Base-by-base conservation (phyloP, 441 rosid species). In the Capsella rubella region DNA sequence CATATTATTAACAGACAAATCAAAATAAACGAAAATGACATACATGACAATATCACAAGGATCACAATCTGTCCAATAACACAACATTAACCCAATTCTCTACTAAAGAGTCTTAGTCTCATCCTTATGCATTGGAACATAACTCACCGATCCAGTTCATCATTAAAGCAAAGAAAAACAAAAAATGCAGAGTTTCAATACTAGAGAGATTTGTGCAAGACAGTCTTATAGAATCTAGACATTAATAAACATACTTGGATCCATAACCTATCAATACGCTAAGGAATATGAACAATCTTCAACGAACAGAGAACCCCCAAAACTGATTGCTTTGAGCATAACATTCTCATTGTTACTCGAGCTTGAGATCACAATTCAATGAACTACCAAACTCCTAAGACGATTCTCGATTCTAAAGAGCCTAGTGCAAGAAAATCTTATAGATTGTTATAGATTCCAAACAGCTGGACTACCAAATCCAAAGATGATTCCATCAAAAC, bases 1-100 rank as follows among this genome's bases (percentile, higher is more conserved):
- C 39, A 76, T 31, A 57, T n/a, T n/a, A n/a, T 18, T n/a, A 55
- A 37, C 7, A 46, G 10, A 64, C 46, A 13, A 54, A 63, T 29
- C 54, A 47, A 76, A 39, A 14, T 0, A 45, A 25, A 35, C 15
- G 1, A 35, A 63, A 32, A 62, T 9, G 35, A 8, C 57, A 64
- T 32, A 57, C 34, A 37, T 32, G 6, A 46, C 12, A 32, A 52
- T 27, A 53, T 39, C 47, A 4, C 5, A 9, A 6, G 14, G 53
- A 62, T 4, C 34, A 50, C 25, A 60, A 16, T 35, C 18, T 35
- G 3, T 13, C 10, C 21, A 25, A 18, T 13, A 40, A 14, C 34
- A 37, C 64, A 18, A 6, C 28, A 58, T 18, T 1, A 61, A 13
- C 35, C 6, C 14, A 1, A 8, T 42, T 13, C 25, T 29, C 1